Base-by-base conservation (phyloP, 2,329 filamentous ascomycete genomes). In the Eutypella sp. region DNA sequence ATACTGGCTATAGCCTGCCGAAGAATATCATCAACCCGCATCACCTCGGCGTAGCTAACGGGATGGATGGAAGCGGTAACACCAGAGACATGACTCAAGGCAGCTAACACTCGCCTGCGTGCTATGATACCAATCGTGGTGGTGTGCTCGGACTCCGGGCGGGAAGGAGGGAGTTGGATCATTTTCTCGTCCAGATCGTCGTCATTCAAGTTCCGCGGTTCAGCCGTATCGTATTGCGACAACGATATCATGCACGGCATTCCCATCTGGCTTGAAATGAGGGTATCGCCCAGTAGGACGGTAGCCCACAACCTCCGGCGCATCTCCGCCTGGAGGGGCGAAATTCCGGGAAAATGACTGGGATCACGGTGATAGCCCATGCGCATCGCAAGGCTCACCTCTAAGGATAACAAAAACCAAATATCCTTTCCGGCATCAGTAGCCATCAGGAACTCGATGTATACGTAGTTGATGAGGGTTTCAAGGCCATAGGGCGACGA, bases 311-410 rank as follows among this genome's bases (percentile, higher is more conserved):
- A 52, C 1, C 72, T 60, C 24, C 69, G 60, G 18, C 73, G 61
- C 70, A 76, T 75, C 51, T 75, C 72, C 2, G 65, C 63, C 1
- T 66, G 50, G 29, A 74, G 71, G 0, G 61, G 57, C 0, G 65
- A 63, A 22, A 75, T 66, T 5, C 54, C 58, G 0, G 60, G 57
- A 49, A 73, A 74, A 40, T 70, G 64, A 5, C 57, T 64, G 0
- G 69, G 62, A 47, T 76, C 73, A 44, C 70, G 55, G 47, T 76
- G 73, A 44, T 72, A 71, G 0, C 67, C 69, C 66, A 66, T 68
- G 11, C 60, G 63, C 46, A 71, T 57, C 3, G 68, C 67, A 1
- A 70, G 41, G 7, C 65, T 63, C 1, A 70, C 57, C 0, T 60
- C 57, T 1, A 60, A 58, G 2, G 61, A 67, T 11, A 65, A 44